Percentiles rank a stretch among this genome's conserved stretches.
Conservation (phyloP, 1,139 yeast species). For the Spencermartinsiella ligniputridi region DNA sequence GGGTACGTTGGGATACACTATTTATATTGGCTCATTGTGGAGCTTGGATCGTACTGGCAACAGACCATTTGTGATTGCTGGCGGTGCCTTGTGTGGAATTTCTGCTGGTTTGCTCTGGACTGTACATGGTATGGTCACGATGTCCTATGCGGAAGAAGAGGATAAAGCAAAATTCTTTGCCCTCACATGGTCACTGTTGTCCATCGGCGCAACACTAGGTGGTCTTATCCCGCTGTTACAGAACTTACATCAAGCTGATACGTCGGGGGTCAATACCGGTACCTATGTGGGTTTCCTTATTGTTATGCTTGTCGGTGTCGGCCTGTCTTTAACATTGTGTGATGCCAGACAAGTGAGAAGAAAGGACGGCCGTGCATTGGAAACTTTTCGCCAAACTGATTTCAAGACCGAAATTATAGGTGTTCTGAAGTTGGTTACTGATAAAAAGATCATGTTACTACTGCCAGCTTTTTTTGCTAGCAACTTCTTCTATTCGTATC, state of each 20-base stretch:
- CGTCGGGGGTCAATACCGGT: constrained; percentile 19
- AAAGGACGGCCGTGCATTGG: constrained; percentile 14
- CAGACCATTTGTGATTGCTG: constrained; percentile 17
- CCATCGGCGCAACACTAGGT: constrained; percentile 20
- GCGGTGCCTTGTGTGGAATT: constrained; percentile 19
- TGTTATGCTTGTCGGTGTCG: constrained; percentile 17
- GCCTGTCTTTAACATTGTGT: constrained; percentile 11
- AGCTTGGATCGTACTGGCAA: constrained; percentile 17
- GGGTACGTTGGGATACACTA: constrained; percentile 18
- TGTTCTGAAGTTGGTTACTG: constrained; percentile 15
- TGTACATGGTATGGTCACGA: constrained; percentile 20
- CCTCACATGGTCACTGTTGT: constrained; percentile 17
- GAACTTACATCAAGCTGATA: constrained; percentile 14
- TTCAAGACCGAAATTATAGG: constrained; percentile 14
- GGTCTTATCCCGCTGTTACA: constrained; percentile 18
- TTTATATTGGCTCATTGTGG: constrained; percentile 20
- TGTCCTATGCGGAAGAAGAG: constrained; percentile 19
- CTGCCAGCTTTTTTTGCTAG: constrained; percentile 20
- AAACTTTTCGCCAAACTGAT: constrained; percentile 15
- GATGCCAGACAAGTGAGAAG: constrained; percentile 15
- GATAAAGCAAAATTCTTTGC: constrained; percentile 17
- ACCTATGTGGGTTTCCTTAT: constrained; percentile 20
- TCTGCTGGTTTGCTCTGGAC: constrained; percentile 21
- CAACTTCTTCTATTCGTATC: constrained; percentile 19
- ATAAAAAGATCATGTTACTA: constrained; percentile 16